Evolutionary conservation across 2,329 filamentous ascomycete species (phyloP).

Genomic region (Exophiala calicioides): DNA sequence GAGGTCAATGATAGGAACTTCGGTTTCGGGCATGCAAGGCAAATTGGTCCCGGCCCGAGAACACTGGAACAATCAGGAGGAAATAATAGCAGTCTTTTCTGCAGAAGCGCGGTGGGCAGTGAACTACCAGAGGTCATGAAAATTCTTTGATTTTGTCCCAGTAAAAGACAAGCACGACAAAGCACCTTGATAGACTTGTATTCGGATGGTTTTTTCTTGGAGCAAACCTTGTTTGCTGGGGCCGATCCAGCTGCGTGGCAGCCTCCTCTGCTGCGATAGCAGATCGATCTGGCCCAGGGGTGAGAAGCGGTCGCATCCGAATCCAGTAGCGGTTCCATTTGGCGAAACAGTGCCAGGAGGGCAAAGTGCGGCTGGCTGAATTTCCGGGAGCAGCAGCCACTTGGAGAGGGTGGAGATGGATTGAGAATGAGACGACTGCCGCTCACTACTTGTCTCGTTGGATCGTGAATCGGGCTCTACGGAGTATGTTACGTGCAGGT

Average conservation of each 20-base stretch:
- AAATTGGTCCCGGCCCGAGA: neutral
- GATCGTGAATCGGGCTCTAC: neutral
- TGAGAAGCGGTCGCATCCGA: conserved; percentile 4
- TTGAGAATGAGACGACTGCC: conserved; percentile 3
- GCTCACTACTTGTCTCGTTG: neutral
- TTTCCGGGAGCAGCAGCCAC: conserved; percentile 11
- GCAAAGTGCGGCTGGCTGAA: conserved; percentile 22
- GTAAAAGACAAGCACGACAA: neutral
- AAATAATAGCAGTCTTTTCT: too few species aligned
- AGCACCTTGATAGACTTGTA: too few species aligned
- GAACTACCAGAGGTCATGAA: too few species aligned
- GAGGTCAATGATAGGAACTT: too few species aligned
- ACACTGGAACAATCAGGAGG: neutral
- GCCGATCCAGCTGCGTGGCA: conserved; percentile 9
- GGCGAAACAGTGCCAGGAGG: too few species aligned
- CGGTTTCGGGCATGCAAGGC: too few species aligned
- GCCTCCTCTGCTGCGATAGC: conserved; percentile 2
- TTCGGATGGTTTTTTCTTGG: too few species aligned
- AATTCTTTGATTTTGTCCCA: too few species aligned
- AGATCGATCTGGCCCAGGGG: conserved; percentile 12
- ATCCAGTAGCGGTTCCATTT: conserved; percentile 11
- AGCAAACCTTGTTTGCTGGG: too few species aligned
- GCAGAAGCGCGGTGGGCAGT: too few species aligned
- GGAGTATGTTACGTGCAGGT: too few species aligned
- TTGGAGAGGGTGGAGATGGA: neutral